Evolutionary conservation across 2,329 filamentous ascomycete genomes (phyloP).

Genomic region (Pestalotiopsis sp.): DNA sequence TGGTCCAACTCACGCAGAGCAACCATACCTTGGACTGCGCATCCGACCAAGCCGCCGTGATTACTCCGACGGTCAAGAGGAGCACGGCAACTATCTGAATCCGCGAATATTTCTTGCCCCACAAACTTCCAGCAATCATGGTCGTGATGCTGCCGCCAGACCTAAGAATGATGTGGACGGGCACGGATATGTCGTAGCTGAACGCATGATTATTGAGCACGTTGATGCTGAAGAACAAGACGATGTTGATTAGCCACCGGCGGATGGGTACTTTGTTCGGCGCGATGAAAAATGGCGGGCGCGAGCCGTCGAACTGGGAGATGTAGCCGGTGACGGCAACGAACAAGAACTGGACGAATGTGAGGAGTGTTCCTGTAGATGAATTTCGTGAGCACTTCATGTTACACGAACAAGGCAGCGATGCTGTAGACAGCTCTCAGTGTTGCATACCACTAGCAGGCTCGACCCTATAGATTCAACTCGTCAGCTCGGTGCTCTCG

Average conservation of each 20-base stretch:
- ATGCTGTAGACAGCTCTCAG: slow-evolving; percentile 10
- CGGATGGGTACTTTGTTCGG: slow-evolving; percentile 78
- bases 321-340: slow-evolving; percentile 78
- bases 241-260: slow-evolving; percentile 86
- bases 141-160: slow-evolving; percentile 96
- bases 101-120: slow-evolving; percentile 79
- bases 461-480: slow-evolving; percentile 62
- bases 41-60: slow-evolving; percentile 87
- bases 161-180: slow-evolving; percentile 92
- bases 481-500: slow-evolving; percentile 15
- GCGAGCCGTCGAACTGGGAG: slow-evolving; percentile 68
- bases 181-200: slow-evolving; percentile 93
- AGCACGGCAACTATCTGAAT: slow-evolving; percentile 81
- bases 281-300: slow-evolving; percentile 71
- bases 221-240: slow-evolving; percentile 91
- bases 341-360: slow-evolving; percentile 85
- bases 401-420: neutral
- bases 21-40: slow-evolving; percentile 72
- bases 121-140: slow-evolving; percentile 84
- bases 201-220: slow-evolving; percentile 98
- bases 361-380: slow-evolving; percentile 75
- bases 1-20: neutral
- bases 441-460: slow-evolving; percentile 70
- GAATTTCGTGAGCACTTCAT: slow-evolving; percentile 12
- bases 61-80: slow-evolving; percentile 81